phyloP scores from a whole-genome alignment of 2,329 filamentous ascomycete genomes.

The Trichophyton schoenleinii region DNA sequence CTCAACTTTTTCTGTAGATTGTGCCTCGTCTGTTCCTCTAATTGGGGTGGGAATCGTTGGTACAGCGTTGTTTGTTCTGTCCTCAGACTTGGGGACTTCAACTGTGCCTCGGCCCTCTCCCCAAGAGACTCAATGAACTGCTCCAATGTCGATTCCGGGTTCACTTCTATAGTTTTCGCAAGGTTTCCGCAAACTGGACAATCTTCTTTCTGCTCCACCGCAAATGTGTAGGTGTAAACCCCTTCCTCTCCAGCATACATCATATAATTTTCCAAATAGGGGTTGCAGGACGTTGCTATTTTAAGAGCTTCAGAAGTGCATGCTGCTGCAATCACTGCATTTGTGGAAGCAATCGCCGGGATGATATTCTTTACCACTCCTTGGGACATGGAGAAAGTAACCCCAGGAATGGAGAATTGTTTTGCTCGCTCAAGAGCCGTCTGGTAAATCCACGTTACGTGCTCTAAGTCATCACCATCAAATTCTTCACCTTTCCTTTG shows the following conservation, averaged over 20 bases:
- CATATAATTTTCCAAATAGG: slow-evolving; percentile 89
- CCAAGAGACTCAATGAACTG: slow-evolving; percentile 78
- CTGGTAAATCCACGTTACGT: slow-evolving; percentile 92
- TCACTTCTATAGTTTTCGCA: slow-evolving; percentile 60
- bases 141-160: slow-evolving; percentile 59
- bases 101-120: slow-evolving; percentile 71
- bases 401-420: slow-evolving; percentile 81
- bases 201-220: slow-evolving; percentile 85
- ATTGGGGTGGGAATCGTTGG: slow-evolving; percentile 66
- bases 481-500: slow-evolving; percentile 71
- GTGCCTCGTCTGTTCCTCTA: slow-evolving; percentile 71
- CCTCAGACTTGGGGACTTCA: slow-evolving; percentile 84
- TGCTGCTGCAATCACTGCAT: slow-evolving; percentile 87
- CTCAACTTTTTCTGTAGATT: slow-evolving; percentile 68
- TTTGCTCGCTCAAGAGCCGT: slow-evolving; percentile 68
- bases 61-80: slow-evolving; percentile 75
- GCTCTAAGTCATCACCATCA: slow-evolving; percentile 91
- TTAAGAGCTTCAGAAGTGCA: slow-evolving; percentile 98
- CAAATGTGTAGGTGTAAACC: slow-evolving; percentile 95
- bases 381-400: slow-evolving; percentile 91
- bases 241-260: slow-evolving; percentile 96
- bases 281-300: slow-evolving; percentile 70
- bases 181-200: slow-evolving; percentile 87
- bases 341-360: slow-evolving; percentile 92
- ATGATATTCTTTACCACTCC: slow-evolving; percentile 99